Evolutionary conservation across 2,329 filamentous ascomycete species (phyloP), one percentile per base, ranked within the genome.

Genomic region (Meredithiella fracta): DNA sequence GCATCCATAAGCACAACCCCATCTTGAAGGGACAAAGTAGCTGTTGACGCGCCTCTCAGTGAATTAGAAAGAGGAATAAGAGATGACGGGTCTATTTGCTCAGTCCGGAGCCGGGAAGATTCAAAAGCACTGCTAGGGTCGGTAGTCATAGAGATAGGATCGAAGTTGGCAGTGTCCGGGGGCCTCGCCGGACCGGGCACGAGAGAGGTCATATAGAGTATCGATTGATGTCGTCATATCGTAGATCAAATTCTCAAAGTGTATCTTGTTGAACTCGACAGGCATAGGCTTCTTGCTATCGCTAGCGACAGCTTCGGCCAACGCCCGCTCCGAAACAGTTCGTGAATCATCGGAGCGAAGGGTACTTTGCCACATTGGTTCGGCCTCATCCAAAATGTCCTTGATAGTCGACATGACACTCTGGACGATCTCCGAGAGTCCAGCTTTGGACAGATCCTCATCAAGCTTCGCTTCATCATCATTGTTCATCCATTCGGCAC

Each of bases 351-450:
- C 15, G 4, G 50, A 7, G n/a, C 22, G 29, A 20, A 37, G 31
- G 8, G 50, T 38, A 63, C 75, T 79, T 58, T 76, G 71, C 76
- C 83, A 85, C 58, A 90, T 74, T 4, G 79, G 77, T 64, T 90
- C 85, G 1, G 83, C 82, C 66, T 90, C 85, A 57, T 84, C 82
- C 47, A 88, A 70, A 53, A 86, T 86, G 62, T 88, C 85, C 64
- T 87, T 86, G 65, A 90, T 88, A 52, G 84, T 89, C 15, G 78
- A 79, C 75, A 91, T 80, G 63, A 90, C 85, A 65, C 83, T 87
- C 58, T 80, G 80, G 54, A 90, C 85, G 1, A 86, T 78, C 65
- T 89, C 85, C 58, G 82, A 85, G 56, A 90, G 70, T 22, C 85
- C 86, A 54, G 83, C 82, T 65, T 84, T 82, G 62, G 84, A 85